Base-by-base conservation (phyloP, 169 alveolate species). In the Plasmodium gonderi region DNA sequence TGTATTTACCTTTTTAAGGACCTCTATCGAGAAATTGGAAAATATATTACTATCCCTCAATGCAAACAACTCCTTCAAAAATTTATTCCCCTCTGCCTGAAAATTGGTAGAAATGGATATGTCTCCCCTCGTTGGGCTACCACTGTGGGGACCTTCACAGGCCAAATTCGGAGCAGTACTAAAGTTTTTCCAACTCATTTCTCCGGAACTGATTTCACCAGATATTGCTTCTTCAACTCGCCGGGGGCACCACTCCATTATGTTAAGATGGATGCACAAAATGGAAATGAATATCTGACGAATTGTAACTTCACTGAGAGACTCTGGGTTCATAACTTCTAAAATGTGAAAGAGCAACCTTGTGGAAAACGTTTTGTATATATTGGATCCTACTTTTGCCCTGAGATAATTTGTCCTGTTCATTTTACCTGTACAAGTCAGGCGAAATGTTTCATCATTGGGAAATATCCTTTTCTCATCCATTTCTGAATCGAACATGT, bases 211-310 rank as follows among this genome's bases (percentile, higher is more conserved):
- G n/a, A n/a, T n/a, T n/a, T n/a, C n/a, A n/a, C n/a, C n/a, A n/a
- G n/a, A n/a, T n/a, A n/a, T n/a, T n/a, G n/a, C n/a, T n/a, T n/a
- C n/a, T n/a, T n/a, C n/a, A n/a, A n/a, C n/a, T n/a, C n/a, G 80
- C 80, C 23, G 8, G 3, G 33, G 26, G 36, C 23, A 8, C 14
- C 29, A 51, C 17, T 67, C 20, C 64, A 79, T 79, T 33, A 79
- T 54, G 90, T 79, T 67, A 29, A 79, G 40, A 40, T 79, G n/a
- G 26, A 79, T 38, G 49, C 90, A 54, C 20, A 79, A 79, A 14
- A 79, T 33, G 42, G 72, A 79, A 2, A 69, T 33, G 11, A 17
- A 67, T 33, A 79, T 79, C 38, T 79, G 90, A 6, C 90, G 64
- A 17, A 79, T 26, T 12, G 79, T 33, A 54, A 79, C 77, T 40